These are phyloP conservation scores for Triglochin maritima DNA, from an alignment of 106 monocot genomes.

Conservation along the genomic window DNA sequence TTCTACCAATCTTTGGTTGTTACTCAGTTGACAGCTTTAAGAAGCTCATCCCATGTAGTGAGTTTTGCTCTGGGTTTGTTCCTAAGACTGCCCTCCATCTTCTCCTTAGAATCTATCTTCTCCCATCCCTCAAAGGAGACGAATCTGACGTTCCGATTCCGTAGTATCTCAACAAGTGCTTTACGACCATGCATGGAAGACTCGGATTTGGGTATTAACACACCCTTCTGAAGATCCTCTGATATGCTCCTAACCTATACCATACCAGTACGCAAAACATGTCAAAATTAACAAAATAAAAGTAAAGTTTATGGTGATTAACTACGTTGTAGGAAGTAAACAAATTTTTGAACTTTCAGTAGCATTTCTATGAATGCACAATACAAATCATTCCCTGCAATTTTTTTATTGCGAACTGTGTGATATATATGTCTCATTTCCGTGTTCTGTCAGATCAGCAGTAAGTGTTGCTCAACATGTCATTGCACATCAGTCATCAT, in stretches of 20 bases:
- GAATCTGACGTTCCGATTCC: slow-evolving; percentile 33
- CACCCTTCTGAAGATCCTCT: slow-evolving; percentile 56
- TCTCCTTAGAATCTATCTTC: slow-evolving; percentile 80
- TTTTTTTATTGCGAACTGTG: not conserved
- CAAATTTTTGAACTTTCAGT: not conserved
- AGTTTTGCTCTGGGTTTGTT: slow-evolving; percentile 84
- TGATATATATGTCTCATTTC: not conserved
- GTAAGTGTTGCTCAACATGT: not conserved
- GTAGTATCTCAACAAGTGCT: slow-evolving; percentile 54
- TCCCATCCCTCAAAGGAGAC: slow-evolving; percentile 79
- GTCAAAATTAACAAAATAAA: too few relatives aligned
- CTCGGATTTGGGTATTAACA: slow-evolving; percentile 2
- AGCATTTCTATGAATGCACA: too few relatives aligned
- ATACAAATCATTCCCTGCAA: not conserved
- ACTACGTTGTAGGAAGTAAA: not conserved
- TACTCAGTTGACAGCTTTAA: slow-evolving; percentile 22
- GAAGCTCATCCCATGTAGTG: slow-evolving; percentile 53
- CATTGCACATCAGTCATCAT: too few relatives aligned
- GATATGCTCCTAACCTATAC: slow-evolving; percentile 63
- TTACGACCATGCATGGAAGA: slow-evolving; percentile 50
- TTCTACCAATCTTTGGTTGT: too few relatives aligned
- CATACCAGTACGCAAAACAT: too few relatives aligned
- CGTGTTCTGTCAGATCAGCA: too few relatives aligned
- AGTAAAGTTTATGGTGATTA: too few relatives aligned
- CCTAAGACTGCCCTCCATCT: slow-evolving; percentile 33